Evolutionary conservation across 257 asterid species (phyloP).

Genomic region (Coffea eugenioides): DNA sequence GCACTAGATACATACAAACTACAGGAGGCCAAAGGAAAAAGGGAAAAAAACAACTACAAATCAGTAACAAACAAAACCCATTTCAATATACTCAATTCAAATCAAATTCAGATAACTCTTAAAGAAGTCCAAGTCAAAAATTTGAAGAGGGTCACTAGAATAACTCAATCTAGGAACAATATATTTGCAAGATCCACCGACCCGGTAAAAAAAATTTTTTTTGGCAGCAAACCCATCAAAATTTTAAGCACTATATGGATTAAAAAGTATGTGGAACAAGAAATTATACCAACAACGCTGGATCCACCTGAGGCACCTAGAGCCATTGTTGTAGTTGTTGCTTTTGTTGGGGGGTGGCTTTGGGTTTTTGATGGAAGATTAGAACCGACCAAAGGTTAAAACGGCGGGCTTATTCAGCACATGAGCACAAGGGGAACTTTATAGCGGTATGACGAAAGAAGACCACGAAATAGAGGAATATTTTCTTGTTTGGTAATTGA

Average conservation of each 20-base stretch:
- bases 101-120: neutral
- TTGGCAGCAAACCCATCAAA: no score
- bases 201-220: neutral
- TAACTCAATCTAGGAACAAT: neutral
- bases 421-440: neutral
- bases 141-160: neutral
- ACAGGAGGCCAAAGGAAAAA: no score
- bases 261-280: neutral
- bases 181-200: neutral
- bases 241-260: neutral
- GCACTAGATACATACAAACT: neutral
- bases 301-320: conserved; percentile 8
- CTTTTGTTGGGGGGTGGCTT: neutral
- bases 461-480: neutral
- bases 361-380: neutral
- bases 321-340: neutral
- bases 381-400: neutral
- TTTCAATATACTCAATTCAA: no score
- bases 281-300: conserved; percentile 7
- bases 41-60: neutral
- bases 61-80: neutral
- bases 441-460: neutral
- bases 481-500: no score
- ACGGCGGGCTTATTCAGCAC: neutral
- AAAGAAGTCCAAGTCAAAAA: neutral